phyloP scores from a whole-genome alignment of 2,329 filamentous ascomycete species.

The Bipolaris sorokiniana region DNA sequence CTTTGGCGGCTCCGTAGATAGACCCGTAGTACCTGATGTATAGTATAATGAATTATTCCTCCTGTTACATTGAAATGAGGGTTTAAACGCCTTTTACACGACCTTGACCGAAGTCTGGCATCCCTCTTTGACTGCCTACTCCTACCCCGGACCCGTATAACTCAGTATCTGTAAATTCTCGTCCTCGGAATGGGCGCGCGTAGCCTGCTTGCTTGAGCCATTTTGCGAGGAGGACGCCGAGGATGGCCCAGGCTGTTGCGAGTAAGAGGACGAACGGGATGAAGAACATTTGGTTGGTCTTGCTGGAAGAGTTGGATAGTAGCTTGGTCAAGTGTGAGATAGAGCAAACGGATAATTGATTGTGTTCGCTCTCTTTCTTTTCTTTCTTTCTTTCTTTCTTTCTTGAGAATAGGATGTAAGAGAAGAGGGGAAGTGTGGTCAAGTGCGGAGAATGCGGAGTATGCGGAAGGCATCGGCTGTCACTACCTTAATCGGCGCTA shows the following conservation, averaged over 20 bases:
- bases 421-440: too few relatives aligned
- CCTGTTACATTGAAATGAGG: too few relatives aligned
- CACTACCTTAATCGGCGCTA: too few relatives aligned
- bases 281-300: slow-evolving; percentile 11
- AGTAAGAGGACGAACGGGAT: slow-evolving; percentile 25
- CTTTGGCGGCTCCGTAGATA: background rate
- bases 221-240: slow-evolving; percentile 25
- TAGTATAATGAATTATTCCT: too few relatives aligned
- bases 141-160: slow-evolving; percentile 18
- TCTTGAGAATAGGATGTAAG: background rate
- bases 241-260: slow-evolving; percentile 23
- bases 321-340: too few relatives aligned
- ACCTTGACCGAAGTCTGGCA: too few relatives aligned
- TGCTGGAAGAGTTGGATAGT: too few relatives aligned
- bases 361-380: background rate
- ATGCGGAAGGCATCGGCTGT: too few relatives aligned
- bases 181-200: slow-evolving; percentile 20
- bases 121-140: slow-evolving; percentile 7
- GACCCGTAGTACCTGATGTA: background rate
- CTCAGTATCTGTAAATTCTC: slow-evolving; percentile 9
- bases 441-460: too few relatives aligned
- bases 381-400: background rate
- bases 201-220: slow-evolving; percentile 30
- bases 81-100: too few relatives aligned
- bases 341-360: background rate